Evolutionary conservation across 164 flowering plant species (phyloP).

Genomic region (Annona squamosa): DNA sequence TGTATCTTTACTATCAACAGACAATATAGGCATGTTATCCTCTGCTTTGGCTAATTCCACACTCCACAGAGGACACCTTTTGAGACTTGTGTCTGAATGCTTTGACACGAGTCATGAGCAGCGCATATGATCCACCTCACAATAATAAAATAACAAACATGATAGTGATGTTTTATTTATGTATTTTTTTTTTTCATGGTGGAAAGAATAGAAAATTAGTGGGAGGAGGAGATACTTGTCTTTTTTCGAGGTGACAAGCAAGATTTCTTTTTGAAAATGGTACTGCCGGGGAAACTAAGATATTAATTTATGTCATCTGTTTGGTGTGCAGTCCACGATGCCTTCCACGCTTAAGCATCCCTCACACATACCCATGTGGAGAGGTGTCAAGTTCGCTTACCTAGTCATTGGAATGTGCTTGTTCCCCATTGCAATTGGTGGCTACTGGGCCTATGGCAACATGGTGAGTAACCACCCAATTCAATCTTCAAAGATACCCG

Average conservation of each 20-base stretch:
- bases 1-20: too few relatives aligned
- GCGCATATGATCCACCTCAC: not conserved
- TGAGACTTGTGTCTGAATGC: too few relatives aligned
- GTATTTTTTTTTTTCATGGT: too few relatives aligned
- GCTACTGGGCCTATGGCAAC: constrained; percentile 74
- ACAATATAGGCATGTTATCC: too few relatives aligned
- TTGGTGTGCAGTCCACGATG: constrained; percentile 58
- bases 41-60: too few relatives aligned
- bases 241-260: not conserved
- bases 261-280: too few relatives aligned
- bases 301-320: not conserved
- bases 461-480: constrained; percentile 26
- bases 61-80: too few relatives aligned
- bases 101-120: not conserved
- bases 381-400: constrained; percentile 53
- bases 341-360: constrained; percentile 65
- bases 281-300: not conserved
- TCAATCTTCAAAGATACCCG: not conserved
- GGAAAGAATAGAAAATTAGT: not conserved
- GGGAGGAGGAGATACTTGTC: not conserved
- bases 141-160: not conserved
- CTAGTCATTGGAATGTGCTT: constrained; percentile 50
- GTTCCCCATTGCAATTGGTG: constrained; percentile 67
- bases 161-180: not conserved
- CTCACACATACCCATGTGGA: constrained; percentile 71